Evolutionary conservation across 495 filamentous ascomycete species (phyloP).

Genomic region (Xylaria scruposa): DNA sequence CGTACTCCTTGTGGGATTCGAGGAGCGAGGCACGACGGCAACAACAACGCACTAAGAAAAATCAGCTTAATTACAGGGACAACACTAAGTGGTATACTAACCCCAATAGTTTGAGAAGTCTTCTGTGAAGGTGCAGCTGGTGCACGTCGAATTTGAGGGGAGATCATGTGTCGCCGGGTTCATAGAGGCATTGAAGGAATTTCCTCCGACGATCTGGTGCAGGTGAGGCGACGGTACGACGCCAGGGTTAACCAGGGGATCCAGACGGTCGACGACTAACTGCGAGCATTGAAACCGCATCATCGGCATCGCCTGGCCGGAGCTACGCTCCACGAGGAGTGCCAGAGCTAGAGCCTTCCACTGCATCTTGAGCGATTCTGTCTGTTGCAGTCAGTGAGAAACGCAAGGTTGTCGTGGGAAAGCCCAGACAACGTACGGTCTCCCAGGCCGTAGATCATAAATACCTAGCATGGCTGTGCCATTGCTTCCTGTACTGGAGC

Average conservation of each 20-base stretch:
- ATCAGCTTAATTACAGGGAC: neutral
- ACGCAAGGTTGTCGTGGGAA: conserved; percentile 28
- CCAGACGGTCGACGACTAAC: conserved; percentile 61
- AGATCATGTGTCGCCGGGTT: conserved; percentile 39
- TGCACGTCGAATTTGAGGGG: conserved; percentile 38
- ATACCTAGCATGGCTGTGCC: conserved; percentile 27
- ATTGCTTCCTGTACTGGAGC: neutral
- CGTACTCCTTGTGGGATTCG: neutral
- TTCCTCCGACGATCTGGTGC: conserved; percentile 51
- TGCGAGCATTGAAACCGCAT: conserved; percentile 51
- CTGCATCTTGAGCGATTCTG: conserved; percentile 43
- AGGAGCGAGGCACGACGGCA: neutral
- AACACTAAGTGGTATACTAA: neutral
- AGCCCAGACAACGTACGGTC: conserved; percentile 18
- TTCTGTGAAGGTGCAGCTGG: conserved; percentile 45
- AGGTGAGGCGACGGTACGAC: conserved; percentile 48
- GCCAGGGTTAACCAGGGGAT: conserved; percentile 71
- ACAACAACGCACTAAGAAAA: neutral
- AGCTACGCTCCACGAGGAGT: conserved; percentile 41
- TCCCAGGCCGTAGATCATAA: conserved; percentile 31
- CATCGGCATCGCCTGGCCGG: conserved; percentile 40
- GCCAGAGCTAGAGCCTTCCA: conserved; percentile 45
- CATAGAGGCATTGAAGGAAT: conserved; percentile 47
- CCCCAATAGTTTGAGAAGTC: conserved; percentile 52
- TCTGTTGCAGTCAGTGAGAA: conserved; percentile 29